These are phyloP conservation scores for Gigaspora rosea DNA, from an alignment of 192 early-diverging fungal genomes.

Conservation along the genomic window DNA sequence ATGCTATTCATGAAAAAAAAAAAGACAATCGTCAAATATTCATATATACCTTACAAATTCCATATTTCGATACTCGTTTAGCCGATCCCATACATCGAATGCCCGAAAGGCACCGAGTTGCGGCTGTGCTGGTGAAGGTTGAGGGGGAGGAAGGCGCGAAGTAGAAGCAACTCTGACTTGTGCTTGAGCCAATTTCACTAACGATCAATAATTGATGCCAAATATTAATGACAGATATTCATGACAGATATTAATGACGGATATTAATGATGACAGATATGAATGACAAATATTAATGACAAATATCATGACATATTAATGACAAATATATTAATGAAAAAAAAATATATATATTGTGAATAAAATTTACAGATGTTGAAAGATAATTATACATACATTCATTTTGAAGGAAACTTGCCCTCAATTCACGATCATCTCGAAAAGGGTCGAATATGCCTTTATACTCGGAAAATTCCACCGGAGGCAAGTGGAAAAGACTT, in stretches of 20 bases:
- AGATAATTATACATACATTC: not conserved
- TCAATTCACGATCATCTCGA: not conserved
- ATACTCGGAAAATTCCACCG: not conserved
- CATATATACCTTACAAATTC: constrained; percentile 6
- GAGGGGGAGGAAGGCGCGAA: not conserved
- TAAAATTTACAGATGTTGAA: not conserved
- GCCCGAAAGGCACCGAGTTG: not conserved
- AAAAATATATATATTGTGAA: not conserved
- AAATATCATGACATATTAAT: not conserved
- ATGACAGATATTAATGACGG: not conserved
- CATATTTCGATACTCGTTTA: constrained; percentile 1
- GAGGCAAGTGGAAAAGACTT: not conserved
- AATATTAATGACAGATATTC: not conserved
- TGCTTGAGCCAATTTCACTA: constrained; percentile 16
- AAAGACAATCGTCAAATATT: not conserved
- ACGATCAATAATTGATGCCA: not conserved
- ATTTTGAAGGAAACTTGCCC: not conserved
- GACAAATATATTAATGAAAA: not conserved
- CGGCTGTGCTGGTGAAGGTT: not conserved
- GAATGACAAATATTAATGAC: not conserved
- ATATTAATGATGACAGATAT: not conserved
- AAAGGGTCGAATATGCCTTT: constrained; percentile 19
- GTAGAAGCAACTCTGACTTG: not conserved
- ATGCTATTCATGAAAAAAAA: not conserved
- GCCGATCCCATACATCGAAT: constrained; percentile 2